These are phyloP conservation scores for Fusarium devonianum DNA, from an alignment of 2,329 filamentous ascomycete species.

Conservation along the genomic window DNA sequence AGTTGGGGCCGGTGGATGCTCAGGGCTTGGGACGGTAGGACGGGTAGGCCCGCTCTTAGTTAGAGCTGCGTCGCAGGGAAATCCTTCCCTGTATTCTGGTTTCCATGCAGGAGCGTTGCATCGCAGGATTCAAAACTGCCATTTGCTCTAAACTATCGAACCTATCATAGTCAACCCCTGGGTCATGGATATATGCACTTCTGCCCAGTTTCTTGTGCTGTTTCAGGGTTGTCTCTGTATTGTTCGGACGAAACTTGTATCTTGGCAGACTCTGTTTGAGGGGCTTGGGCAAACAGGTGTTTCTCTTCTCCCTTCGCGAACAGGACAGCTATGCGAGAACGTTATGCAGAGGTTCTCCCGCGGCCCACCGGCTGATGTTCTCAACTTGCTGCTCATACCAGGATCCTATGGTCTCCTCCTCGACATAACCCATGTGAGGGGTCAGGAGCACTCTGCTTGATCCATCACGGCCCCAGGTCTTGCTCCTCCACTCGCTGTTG, in stretches of 20 bases:
- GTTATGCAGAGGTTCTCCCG: constrained; percentile 35
- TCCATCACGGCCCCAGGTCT: constrained; percentile 67
- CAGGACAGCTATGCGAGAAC: constrained; percentile 19
- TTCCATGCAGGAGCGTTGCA: constrained; percentile 19
- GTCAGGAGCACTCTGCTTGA: constrained; percentile 68
- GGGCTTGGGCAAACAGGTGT: constrained; percentile 24
- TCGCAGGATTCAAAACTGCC: constrained; percentile 5
- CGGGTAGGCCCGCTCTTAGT: constrained; percentile 26
- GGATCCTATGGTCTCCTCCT: constrained; percentile 66
- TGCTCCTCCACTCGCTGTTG: constrained; percentile 72
- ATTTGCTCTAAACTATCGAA: constrained; percentile 10
- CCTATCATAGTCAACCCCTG: constrained; percentile 20
- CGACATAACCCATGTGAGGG: constrained; percentile 79
- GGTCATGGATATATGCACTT: constrained; percentile 28
- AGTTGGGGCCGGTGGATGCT: constrained; percentile 4
- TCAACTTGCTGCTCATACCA: constrained; percentile 74
- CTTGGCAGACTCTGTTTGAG: constrained; percentile 13
- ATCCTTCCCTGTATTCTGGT: too few relatives aligned
- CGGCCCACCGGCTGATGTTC: constrained; percentile 64
- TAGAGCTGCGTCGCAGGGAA: too few relatives aligned
- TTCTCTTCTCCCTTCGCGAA: neutral
- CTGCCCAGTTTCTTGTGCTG: constrained; percentile 9
- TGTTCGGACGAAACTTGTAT: constrained; percentile 15
- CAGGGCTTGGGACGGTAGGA: constrained; percentile 9
- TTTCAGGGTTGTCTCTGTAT: constrained; percentile 6